A percentile compares a stretch with the other conserved stretches of the same genome.
These are phyloP conservation scores for Epichloe bromicola DNA, from an alignment of 2,329 filamentous ascomycete genomes.

Conservation along the genomic window DNA sequence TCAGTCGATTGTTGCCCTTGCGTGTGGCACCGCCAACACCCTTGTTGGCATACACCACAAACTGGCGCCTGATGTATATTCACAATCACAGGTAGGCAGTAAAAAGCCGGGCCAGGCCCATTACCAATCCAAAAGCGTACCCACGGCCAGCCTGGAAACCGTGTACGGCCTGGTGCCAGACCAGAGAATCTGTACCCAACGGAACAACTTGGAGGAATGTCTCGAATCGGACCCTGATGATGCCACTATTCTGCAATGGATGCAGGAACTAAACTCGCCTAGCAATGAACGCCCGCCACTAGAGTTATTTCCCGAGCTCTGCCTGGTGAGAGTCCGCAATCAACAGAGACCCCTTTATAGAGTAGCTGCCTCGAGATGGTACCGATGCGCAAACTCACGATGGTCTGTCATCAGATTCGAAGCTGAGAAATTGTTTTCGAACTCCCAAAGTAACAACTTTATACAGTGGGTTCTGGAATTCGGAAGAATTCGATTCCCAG, in stretches of 20 bases:
- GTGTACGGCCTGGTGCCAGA: neutral
- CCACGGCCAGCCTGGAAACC: neutral
- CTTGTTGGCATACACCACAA: neutral
- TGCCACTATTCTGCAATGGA: neutral
- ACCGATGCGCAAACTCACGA: constrained; percentile 12
- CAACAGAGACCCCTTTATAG: constrained; percentile 8
- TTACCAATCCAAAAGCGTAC: too few relatives aligned
- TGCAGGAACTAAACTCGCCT: constrained; percentile 9
- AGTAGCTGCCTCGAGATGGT: constrained; percentile 16
- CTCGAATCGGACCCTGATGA: neutral
- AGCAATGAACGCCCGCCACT: constrained; percentile 15
- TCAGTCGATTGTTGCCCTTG: neutral
- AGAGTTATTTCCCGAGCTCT: constrained; percentile 15
- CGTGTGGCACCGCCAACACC: neutral
- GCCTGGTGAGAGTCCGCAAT: constrained; percentile 11
- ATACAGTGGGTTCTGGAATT: constrained; percentile 25
- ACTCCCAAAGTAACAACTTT: constrained; percentile 16
- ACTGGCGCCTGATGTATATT: neutral
- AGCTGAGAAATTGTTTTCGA: constrained; percentile 17
- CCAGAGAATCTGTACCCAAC: neutral
- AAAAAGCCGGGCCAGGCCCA: neutral
- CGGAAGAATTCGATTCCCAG: constrained; percentile 17
- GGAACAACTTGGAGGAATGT: neutral
- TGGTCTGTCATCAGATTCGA: constrained; percentile 16
- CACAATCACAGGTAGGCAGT: neutral